These are phyloP conservation scores for Komagataella mondaviorum DNA, from an alignment of 805 yeast species.

Conservation along the genomic window DNA sequence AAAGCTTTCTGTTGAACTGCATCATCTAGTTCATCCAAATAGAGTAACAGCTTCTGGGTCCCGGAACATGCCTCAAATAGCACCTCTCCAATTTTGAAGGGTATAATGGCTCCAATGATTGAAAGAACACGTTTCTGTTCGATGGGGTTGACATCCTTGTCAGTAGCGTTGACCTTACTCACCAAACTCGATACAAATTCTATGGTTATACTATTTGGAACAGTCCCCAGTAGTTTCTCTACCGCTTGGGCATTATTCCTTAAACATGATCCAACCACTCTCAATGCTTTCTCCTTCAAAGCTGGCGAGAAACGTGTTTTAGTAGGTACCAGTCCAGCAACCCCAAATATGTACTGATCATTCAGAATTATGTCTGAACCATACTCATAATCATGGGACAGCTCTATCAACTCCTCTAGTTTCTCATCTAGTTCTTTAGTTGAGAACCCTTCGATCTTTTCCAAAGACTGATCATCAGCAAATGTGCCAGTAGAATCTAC, in stretches of 20 bases:
- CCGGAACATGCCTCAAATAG: constrained; percentile 7
- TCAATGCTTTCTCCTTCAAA: constrained; percentile 35
- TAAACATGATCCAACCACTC: constrained; percentile 53
- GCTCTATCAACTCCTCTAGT: constrained; percentile 6
- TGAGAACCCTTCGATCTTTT: neutral
- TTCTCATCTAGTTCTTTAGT: neutral
- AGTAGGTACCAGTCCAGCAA: constrained; percentile 13
- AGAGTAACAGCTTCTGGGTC: neutral
- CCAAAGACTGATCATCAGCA: constrained; percentile 4
- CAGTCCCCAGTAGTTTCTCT: constrained; percentile 5
- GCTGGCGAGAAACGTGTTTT: neutral
- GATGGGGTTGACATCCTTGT: constrained; percentile 13
- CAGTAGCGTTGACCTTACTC: constrained; percentile 4
- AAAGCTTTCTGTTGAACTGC: constrained; percentile 3
- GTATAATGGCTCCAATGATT: constrained; percentile 31
- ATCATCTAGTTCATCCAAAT: constrained; percentile 4
- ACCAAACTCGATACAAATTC: constrained; percentile 7
- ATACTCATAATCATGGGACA: constrained; percentile 52
- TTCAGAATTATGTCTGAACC: constrained; percentile 33
- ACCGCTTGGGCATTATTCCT: constrained; percentile 52
- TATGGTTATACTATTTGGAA: constrained; percentile 7
- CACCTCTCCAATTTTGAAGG: constrained; percentile 18
- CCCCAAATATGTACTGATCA: constrained; percentile 17
- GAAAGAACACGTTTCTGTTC: constrained; percentile 37
- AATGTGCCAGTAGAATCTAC: constrained; percentile 6